Conservation (phyloP, 371 early-diverging fungal genomes). For the Mortierella sp. region DNA sequence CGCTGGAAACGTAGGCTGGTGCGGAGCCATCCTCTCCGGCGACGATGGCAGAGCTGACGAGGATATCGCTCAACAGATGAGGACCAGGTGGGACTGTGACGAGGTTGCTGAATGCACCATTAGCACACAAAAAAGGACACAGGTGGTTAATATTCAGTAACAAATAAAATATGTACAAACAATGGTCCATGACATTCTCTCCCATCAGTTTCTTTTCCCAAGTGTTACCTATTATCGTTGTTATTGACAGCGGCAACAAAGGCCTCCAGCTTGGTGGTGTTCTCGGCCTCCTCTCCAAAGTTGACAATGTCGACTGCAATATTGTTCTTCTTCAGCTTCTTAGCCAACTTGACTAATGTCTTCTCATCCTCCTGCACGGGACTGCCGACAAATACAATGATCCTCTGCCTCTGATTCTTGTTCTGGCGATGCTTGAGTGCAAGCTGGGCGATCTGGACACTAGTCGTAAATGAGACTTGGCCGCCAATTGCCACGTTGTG, state of each 20-base stretch:
- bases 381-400: conserved; percentile 95
- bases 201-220: neutral
- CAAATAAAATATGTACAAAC: no score
- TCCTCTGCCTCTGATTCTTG: conserved; percentile 94
- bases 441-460: conserved; percentile 97
- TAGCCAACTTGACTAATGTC: conserved; percentile 89
- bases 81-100: conserved; percentile 96
- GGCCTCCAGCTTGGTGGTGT: conserved; percentile 91
- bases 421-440: conserved; percentile 97
- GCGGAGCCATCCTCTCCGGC: conserved; percentile 85
- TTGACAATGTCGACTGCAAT: conserved; percentile 95
- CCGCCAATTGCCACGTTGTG: conserved; percentile 85
- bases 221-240: conserved; percentile 83
- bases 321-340: conserved; percentile 97
- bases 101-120: conserved; percentile 89
- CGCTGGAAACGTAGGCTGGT: conserved; percentile 62
- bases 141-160: no score
- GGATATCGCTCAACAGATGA: conserved; percentile 91
- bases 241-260: conserved; percentile 91
- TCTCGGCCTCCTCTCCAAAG: conserved; percentile 95
- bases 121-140: no score
- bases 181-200: no score
- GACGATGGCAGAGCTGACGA: conserved; percentile 89
- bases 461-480: conserved; percentile 80
- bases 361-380: conserved; percentile 88